A percentile compares a stretch with the other conserved stretches of the same genome.
Evolutionary conservation across 176 grass and related monocot species (phyloP).

Genomic region (Bolboschoenus planiculmis): DNA sequence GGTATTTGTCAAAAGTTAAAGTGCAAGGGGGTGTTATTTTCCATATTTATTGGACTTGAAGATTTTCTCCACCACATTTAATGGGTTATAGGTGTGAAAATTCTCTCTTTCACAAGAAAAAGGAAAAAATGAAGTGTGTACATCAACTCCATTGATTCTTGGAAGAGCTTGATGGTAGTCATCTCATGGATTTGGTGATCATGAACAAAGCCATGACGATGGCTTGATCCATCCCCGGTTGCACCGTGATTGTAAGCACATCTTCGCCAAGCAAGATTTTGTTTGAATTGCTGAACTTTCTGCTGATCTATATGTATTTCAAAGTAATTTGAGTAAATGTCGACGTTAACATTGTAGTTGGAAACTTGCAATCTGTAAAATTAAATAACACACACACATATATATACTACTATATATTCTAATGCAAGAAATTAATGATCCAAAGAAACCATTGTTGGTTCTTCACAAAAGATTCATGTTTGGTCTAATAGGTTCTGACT

Average conservation of each 20-base stretch:
- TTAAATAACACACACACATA: not conserved
- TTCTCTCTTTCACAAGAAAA: not conserved
- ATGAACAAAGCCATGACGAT: constrained; percentile 54
- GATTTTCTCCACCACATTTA: not conserved
- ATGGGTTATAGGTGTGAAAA: not conserved
- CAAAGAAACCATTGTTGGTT: not conserved
- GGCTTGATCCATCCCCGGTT: constrained; percentile 46
- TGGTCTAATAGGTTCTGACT: not conserved
- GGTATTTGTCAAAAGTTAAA: too few species aligned
- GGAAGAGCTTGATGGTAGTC: not conserved
- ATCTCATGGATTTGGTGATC: constrained; percentile 47
- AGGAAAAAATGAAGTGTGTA: not conserved
- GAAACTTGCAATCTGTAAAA: not conserved
- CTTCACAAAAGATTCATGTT: not conserved
- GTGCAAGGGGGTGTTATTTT: not conserved
- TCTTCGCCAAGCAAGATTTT: constrained; percentile 48
- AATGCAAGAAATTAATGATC: too few species aligned
- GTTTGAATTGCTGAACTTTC: constrained; percentile 29
- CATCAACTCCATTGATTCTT: not conserved
- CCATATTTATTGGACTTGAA: not conserved
- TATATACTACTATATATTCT: too few species aligned
- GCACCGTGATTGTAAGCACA: constrained; percentile 34
- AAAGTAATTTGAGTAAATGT: not conserved
- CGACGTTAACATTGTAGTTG: not conserved
- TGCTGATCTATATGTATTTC: constrained; percentile 23